phyloP scores from a whole-genome alignment of 805 yeast species.

The Wickerhamiella spandovensis region DNA sequence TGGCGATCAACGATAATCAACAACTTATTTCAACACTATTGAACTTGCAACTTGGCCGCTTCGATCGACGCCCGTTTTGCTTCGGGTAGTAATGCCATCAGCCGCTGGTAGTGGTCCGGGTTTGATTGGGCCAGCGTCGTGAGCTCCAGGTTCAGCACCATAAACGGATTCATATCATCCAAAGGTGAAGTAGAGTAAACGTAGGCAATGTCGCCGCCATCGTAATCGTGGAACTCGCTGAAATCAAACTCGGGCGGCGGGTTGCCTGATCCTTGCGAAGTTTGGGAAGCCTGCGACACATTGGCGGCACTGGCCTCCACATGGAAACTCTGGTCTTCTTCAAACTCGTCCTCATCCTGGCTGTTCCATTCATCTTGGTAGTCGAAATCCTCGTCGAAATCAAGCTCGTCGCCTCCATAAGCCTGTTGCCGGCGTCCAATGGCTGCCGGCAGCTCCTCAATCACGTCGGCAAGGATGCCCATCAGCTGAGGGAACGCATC shows the following conservation, averaged over 20 bases:
- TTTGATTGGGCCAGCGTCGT: slow-evolving; percentile 36
- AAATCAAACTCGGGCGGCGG: slow-evolving; percentile 10
- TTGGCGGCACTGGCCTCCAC: background rate
- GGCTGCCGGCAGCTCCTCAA: slow-evolving; percentile 60
- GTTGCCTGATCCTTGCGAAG: background rate
- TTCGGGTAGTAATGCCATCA: slow-evolving; percentile 30
- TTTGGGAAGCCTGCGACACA: too few relatives aligned
- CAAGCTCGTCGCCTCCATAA: slow-evolving; percentile 33
- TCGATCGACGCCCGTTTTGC: slow-evolving; percentile 27
- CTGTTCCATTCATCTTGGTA: slow-evolving; percentile 29
- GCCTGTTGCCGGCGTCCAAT: slow-evolving; percentile 51
- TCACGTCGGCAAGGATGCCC: slow-evolving; percentile 34
- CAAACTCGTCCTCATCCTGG: slow-evolving; percentile 12
- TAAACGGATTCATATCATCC: slow-evolving; percentile 62
- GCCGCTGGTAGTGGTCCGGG: slow-evolving; percentile 33
- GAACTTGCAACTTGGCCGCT: slow-evolving; percentile 5
- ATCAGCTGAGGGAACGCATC: slow-evolving; percentile 37
- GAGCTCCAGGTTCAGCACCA: slow-evolving; percentile 46
- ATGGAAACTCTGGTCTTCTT: slow-evolving; percentile 13
- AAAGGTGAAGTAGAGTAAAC: slow-evolving; percentile 67
- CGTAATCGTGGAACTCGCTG: slow-evolving; percentile 28
- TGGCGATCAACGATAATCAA: too few relatives aligned
- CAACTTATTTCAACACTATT: background rate
- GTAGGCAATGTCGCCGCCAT: slow-evolving; percentile 71
- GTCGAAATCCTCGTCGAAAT: slow-evolving; percentile 25